These are phyloP conservation scores for Cytospora piceae DNA, from an alignment of 2,329 filamentous ascomycete species.

Conservation along the genomic window DNA sequence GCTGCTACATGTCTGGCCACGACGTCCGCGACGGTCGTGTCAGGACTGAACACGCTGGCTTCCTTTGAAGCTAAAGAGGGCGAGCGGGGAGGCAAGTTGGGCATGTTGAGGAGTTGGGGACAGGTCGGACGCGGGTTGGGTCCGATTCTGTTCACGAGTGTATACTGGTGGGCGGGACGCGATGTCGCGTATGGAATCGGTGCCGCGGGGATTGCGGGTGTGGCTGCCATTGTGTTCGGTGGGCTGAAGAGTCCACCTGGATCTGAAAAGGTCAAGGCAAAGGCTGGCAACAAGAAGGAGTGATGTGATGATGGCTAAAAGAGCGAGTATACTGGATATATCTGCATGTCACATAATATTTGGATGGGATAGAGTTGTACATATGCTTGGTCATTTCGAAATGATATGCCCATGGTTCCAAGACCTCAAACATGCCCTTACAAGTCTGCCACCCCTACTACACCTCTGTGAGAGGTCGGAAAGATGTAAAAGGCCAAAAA, in stretches of 20 bases:
- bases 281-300: conserved; percentile 32
- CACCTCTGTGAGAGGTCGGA: not conserved
- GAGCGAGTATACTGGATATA: not conserved
- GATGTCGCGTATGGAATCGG: conserved; percentile 84
- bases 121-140: conserved; percentile 88
- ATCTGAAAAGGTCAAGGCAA: conserved; percentile 33
- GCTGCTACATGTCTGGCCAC: conserved; percentile 85
- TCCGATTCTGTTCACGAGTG: conserved; percentile 85
- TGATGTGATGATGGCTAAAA: conserved; percentile 1
- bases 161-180: conserved; percentile 98
- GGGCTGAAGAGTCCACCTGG: conserved; percentile 67
- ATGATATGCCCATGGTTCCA: not conserved
- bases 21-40: conserved; percentile 93
- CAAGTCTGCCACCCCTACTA: not conserved
- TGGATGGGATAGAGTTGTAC: not conserved
- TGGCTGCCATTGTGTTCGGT: conserved; percentile 71
- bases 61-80: conserved; percentile 83
- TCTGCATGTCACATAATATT: not conserved
- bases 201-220: conserved; percentile 76
- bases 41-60: conserved; percentile 86
- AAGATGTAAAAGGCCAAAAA: conserved; percentile 11
- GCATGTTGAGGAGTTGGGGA: conserved; percentile 78
- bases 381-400: not conserved
- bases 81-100: conserved; percentile 85
- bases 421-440: not conserved